Evolutionary conservation across 306 rosid genomes (phyloP), one percentile per base, ranked within the genome.

Genomic region (Fagus crenata): DNA sequence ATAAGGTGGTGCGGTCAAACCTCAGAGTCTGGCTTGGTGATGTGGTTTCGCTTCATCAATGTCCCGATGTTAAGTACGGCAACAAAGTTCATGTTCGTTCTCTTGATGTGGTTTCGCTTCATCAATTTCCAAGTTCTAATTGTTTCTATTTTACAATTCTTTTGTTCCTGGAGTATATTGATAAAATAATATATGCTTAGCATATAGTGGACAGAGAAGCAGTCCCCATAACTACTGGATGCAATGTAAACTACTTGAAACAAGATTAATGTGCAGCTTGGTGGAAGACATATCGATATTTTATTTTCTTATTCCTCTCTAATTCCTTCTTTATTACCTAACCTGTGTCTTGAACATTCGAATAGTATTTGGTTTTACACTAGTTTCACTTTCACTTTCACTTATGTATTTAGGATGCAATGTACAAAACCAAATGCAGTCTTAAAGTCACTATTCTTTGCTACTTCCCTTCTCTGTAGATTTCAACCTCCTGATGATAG

Each of bases 401-500:
- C 46, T 18, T 37, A 35, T 36, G 39, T 5, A 37, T 8, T 59
- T 59, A 28, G 1, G 4, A 15, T 59, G 31, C 15, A 7, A 59
- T 3, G 4, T 31, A 3, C 37, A 59, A 3, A 59, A 82, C 32
- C 31, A 32, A 37, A n/a, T 39, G 5, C 43, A 18, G 17, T 64
- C 31, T 33, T 22, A 39, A 40, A 7, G 35, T 71, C 8, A 18
- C 42, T 32, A 31, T 69, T 9, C 2, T 13, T 15, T 0, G 1
- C 49, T 46, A 69, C 39, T 28, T 13, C 31, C 32, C 1, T n/a
- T 1, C 69, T 42, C 8, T 54, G 36, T 49, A 82, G 85, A 82
- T 40, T 82, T 73, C 36, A 32, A 58, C 1, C 82, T 1, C 85
- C 79, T 4, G 68, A 33, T 43, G 39, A 58, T 8, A 32, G 31